Base-by-base conservation (phyloP, 2,329 filamentous ascomycete species). In the Beauveria pseudobassiana region DNA sequence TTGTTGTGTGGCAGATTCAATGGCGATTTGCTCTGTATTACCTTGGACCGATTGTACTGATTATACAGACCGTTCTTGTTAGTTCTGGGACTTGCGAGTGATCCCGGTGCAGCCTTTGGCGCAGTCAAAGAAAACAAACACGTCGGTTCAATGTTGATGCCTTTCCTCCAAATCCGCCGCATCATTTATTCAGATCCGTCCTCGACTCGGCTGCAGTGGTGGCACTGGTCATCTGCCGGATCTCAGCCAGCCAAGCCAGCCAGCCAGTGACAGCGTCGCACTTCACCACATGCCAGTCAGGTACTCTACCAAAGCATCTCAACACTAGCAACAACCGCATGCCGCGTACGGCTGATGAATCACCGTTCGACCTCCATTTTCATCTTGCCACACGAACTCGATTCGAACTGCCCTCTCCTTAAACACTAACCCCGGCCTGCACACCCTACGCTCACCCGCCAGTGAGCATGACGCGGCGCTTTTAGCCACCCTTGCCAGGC, bases 61-160 rank as follows among this genome's bases (percentile, higher is more conserved):
- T 38, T 38, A 6, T 38, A 6, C 5, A 38, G 34, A 10, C 34
- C 12, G 34, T 38, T 38, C 34, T 10, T 38, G 12, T 6, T 3
- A 38, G 14, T 16, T 14, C 30, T 34, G 2, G 12, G 16, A 5
- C 34, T 38, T 38, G 14, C 34, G 34, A 38, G 34, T 38, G 34
- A 38, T 38, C 34, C 3, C 65, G 64, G 53, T 59, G 59, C 0
- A 66, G 65, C 12, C 12, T 20, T 46, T 20, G 8, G n/a, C 20
- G 1, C 20, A 20, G 8, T 8, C 20, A 18, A 22, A 6, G 34
- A 10, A 38, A 38, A 38, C 5, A 38, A 10, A 14, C 34, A 38
- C 34, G 34, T 38, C 12, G 34, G 10, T 14, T 4, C 16, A 38
- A 5, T 38, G 34, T 38, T 38, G 34, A 12, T 16, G 34, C 34